Conservation (phyloP, 2,329 filamentous ascomycete genomes). For the Apiospora malaysiana region DNA sequence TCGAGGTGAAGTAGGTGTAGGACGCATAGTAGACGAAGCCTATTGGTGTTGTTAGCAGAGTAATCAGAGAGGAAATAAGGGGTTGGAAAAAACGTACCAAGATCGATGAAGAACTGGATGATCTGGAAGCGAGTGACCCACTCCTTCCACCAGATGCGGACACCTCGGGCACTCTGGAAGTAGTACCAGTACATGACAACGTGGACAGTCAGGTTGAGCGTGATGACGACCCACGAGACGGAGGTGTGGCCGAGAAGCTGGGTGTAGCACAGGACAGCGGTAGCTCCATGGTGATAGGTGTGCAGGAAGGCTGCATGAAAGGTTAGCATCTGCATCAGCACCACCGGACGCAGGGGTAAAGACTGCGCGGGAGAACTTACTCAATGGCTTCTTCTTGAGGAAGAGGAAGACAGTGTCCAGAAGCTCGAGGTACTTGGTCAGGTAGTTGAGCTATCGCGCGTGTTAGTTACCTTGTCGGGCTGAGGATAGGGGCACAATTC, state of each 20-base stretch:
- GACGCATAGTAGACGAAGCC: conserved; percentile 98
- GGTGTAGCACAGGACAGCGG: conserved; percentile 95
- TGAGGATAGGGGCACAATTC: background rate
- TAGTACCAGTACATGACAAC: conserved; percentile 99
- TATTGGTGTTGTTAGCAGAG: conserved; percentile 40
- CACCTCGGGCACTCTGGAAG: conserved; percentile 96
- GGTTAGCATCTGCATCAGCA: background rate
- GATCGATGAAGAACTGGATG: conserved; percentile 94
- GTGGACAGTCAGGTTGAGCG: conserved; percentile 90
- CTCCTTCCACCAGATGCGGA: conserved; percentile 99
- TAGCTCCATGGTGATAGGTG: conserved; percentile 98
- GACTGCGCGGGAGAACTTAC: conserved; percentile 48
- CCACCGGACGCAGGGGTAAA: background rate
- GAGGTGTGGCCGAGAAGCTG: conserved; percentile 92
- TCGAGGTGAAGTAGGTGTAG: conserved; percentile 97
- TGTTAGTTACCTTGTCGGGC: background rate
- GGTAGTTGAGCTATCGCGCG: conserved; percentile 81
- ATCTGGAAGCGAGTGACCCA: conserved; percentile 99
- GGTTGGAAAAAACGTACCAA: conserved; percentile 70
- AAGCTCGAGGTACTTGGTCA: conserved; percentile 96
- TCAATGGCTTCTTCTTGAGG: conserved; percentile 99
- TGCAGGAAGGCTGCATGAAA: conserved; percentile 80
- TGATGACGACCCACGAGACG: conserved; percentile 94
- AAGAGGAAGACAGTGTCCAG: conserved; percentile 96
- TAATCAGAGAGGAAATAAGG: background rate